Percentiles rank a stretch among this genome's conserved stretches.
Conservation (phyloP, 805 yeast species). For the Maudiozyma serrabonitensis region DNA sequence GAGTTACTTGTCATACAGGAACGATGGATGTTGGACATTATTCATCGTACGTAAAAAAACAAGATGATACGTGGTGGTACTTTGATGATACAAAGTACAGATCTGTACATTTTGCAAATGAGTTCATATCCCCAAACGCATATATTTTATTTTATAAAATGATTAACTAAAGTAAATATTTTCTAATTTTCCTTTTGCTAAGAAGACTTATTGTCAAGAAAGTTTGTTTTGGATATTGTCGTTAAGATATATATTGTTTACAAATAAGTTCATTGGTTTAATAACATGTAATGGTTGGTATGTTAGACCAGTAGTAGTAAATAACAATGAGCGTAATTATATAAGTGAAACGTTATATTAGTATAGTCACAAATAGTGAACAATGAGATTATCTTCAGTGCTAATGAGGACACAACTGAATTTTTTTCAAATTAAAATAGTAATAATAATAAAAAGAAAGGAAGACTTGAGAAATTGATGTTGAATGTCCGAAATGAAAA, state of each 20-base stretch:
- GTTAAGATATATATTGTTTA: not conserved
- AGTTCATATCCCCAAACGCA: constrained; percentile 64
- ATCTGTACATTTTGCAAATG: constrained; percentile 37
- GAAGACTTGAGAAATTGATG: too few relatives aligned
- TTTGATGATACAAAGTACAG: constrained; percentile 70
- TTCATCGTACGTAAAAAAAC: constrained; percentile 68
- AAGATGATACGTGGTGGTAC: constrained; percentile 56
- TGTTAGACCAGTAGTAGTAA: too few relatives aligned
- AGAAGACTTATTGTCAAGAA: too few relatives aligned
- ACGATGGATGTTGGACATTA: constrained; percentile 80
- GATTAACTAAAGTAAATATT: not conserved
- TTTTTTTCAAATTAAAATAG: too few relatives aligned
- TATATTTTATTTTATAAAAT: constrained; percentile 68
- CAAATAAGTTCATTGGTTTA: not conserved
- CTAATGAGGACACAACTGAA: too few relatives aligned
- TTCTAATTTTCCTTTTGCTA: not conserved
- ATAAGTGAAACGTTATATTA: too few relatives aligned
- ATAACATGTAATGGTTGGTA: too few relatives aligned
- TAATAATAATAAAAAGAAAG: too few relatives aligned
- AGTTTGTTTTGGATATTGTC: not conserved
- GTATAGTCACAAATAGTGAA: too few relatives aligned
- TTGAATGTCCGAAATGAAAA: too few relatives aligned
- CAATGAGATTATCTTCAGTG: too few relatives aligned
- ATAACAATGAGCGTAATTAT: too few relatives aligned
- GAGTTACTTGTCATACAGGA: constrained; percentile 80